phyloP scores from a whole-genome alignment of 805 yeast genomes.

The Kregervanrija delftensis region DNA sequence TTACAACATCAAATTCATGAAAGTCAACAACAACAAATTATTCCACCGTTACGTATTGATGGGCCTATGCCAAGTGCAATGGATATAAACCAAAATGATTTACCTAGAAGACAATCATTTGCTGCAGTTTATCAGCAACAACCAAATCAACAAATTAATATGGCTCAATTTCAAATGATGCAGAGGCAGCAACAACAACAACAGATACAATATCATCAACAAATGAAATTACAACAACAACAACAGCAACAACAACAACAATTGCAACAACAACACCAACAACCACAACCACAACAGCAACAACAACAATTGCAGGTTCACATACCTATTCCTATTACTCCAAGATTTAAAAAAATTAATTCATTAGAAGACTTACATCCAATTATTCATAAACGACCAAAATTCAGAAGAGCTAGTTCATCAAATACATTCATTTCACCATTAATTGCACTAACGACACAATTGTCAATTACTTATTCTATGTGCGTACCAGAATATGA shows the following conservation, averaged over 20 bases:
- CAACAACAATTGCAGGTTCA: too few relatives aligned
- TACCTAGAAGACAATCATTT: slow-evolving; percentile 25
- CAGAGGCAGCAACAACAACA: too few relatives aligned
- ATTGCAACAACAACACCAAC: too few relatives aligned
- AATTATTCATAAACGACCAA: slow-evolving; percentile 51
- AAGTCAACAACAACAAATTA: slow-evolving; percentile 16
- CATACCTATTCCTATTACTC: slow-evolving; percentile 19
- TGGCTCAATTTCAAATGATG: neutral
- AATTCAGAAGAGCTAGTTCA: slow-evolving; percentile 63
- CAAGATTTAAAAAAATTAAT: slow-evolving; percentile 38
- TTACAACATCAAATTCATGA: slow-evolving; percentile 7
- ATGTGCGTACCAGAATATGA: slow-evolving; percentile 81
- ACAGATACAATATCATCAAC: too few relatives aligned
- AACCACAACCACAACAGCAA: too few relatives aligned
- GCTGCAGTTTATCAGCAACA: slow-evolving; percentile 21
- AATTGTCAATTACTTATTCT: slow-evolving; percentile 71
- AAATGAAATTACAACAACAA: too few relatives aligned
- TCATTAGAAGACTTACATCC: slow-evolving; percentile 55
- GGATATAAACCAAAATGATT: slow-evolving; percentile 9
- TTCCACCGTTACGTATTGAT: slow-evolving; percentile 28
- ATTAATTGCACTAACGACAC: slow-evolving; percentile 67
- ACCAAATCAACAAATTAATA: slow-evolving; percentile 7
- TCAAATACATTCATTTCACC: slow-evolving; percentile 64
- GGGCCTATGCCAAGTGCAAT: slow-evolving; percentile 21
- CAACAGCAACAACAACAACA: too few relatives aligned